Percentiles rank a stretch among this genome's conserved stretches.
These are phyloP conservation scores for Thinopyrum obtusiflorum DNA, from an alignment of 202 grass and related monocot genomes.

Conservation along the genomic window DNA sequence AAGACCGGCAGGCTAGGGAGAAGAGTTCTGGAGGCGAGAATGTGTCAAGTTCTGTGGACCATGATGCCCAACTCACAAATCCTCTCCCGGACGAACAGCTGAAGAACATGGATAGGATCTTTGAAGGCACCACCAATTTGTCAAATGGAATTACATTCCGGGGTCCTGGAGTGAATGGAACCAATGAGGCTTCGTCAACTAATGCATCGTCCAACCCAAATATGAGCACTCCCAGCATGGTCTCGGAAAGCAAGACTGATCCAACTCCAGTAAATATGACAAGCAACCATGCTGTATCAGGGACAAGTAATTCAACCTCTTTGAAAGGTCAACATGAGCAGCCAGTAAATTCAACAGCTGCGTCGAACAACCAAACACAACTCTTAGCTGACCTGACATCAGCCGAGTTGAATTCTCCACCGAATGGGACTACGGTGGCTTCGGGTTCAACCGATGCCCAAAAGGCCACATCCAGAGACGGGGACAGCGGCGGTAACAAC, in stretches of 20 bases:
- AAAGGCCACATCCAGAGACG: conserved; percentile 27
- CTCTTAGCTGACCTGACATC: conserved; percentile 28
- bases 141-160: conserved; percentile 39
- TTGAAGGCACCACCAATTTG: conserved; percentile 46
- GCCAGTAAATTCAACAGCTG: conserved; percentile 32
- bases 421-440: conserved; percentile 35
- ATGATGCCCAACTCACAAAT: conserved; percentile 56
- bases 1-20: conserved; percentile 54
- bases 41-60: conserved; percentile 61
- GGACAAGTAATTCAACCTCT: conserved; percentile 33
- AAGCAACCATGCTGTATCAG: conserved; percentile 11
- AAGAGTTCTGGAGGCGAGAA: conserved; percentile 67
- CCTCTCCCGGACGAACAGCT: conserved; percentile 70
- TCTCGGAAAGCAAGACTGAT: conserved; percentile 28
- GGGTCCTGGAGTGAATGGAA: conserved; percentile 28
- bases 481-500: neutral
- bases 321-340: conserved; percentile 37
- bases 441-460: conserved; percentile 24
- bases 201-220: conserved; percentile 32
- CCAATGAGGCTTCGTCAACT: conserved; percentile 18
- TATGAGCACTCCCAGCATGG: neutral
- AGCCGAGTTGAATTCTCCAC: conserved; percentile 41
- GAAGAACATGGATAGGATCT: conserved; percentile 55
- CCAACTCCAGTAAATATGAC: conserved; percentile 31
- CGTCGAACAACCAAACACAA: conserved; percentile 31